phyloP scores from a whole-genome alignment of 2,329 filamentous ascomycete genomes.

The Hypocreales sp. region DNA sequence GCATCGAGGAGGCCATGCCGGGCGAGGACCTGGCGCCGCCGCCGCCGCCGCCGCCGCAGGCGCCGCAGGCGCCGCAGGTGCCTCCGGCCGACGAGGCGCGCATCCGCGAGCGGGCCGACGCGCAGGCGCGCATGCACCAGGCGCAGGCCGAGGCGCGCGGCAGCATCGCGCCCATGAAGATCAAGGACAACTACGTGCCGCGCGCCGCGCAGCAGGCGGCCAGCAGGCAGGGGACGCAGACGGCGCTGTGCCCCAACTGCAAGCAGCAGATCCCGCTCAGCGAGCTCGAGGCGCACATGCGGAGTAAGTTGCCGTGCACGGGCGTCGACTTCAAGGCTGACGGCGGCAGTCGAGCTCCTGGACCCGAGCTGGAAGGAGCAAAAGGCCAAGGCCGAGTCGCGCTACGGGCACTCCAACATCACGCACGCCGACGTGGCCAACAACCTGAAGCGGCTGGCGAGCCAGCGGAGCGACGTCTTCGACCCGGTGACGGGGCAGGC shows the following conservation, averaged over 20 bases:
- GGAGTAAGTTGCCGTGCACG: conserved; percentile 38
- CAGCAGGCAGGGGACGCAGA: conserved; percentile 47
- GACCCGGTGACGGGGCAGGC: conserved; percentile 55
- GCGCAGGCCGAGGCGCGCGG: conserved; percentile 65
- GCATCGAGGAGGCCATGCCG: conserved; percentile 92
- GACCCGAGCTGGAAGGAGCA: conserved; percentile 95
- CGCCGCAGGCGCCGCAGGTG: conserved; percentile 10
- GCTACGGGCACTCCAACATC: conserved; percentile 73
- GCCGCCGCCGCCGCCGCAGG: background rate
- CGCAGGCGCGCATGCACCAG: conserved; percentile 51
- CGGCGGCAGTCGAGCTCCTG: conserved; percentile 78
- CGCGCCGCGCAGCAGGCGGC: conserved; percentile 60
- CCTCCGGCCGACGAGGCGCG: conserved; percentile 40
- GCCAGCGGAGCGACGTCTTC: conserved; percentile 76
- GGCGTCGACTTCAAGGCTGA: too few relatives aligned
- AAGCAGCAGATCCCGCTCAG: conserved; percentile 74
- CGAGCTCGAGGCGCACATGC: conserved; percentile 85
- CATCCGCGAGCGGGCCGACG: conserved; percentile 47
- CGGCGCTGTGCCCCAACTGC: conserved; percentile 82
- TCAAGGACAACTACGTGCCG: conserved; percentile 85
- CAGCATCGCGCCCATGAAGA: conserved; percentile 61
- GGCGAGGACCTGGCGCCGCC: conserved; percentile 36
- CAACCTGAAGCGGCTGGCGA: conserved; percentile 88
- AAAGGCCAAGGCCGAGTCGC: conserved; percentile 72
- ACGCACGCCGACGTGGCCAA: conserved; percentile 78